Evolutionary conservation across 1,284 basidiomycete genomes (phyloP), one percentile per base, ranked within the genome.

Genomic region (Moesziomyces sp.): DNA sequence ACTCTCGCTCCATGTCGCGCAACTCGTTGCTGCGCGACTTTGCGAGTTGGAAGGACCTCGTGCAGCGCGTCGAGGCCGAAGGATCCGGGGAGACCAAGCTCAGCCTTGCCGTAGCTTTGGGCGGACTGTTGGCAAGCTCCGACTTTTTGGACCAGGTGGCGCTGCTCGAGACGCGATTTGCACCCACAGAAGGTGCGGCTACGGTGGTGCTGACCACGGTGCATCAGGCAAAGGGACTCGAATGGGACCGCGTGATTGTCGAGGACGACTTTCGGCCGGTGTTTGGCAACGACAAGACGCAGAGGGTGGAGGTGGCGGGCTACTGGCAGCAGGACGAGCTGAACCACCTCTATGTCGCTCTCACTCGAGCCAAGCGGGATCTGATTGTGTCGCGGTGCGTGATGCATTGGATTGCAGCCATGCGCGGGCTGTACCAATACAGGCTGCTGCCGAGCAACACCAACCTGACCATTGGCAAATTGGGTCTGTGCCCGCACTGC

Each of bases 161-260:
- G 7, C 46, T 49, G 46, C 63, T 81, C 21, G 72, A 80, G 43
- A 64, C 60, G 21, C 68, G 75, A 2, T 80, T 80, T 42, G 62
- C 72, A 13, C 52, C 51, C 13, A 47, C 45, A 1, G 74, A 78
- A 40, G 55, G 60, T 3, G 60, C 48, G 0, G 79, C 79, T 0
- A 58, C 62, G 1, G 63, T 81, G 16, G 61, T 81, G 7, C 54
- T 81, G 26, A 74, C 78, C 7, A 81, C 79, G 21, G 77, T 78
- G 16, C 79, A 81, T 30, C 79, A 81, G 54, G 76, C 78, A 8
- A 81, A 81, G 46, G 79, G 79, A 24, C 70, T 81, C 19, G 79
- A 81, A 42, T 81, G 79, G 79, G 77, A 81, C 46, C 46, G 65
- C 16, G 79, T 81, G 11, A 48, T 72, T 19, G 68, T 81, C 21